Conservation (phyloP, 257 asterid species). For the Nicotiana tabacum region DNA sequence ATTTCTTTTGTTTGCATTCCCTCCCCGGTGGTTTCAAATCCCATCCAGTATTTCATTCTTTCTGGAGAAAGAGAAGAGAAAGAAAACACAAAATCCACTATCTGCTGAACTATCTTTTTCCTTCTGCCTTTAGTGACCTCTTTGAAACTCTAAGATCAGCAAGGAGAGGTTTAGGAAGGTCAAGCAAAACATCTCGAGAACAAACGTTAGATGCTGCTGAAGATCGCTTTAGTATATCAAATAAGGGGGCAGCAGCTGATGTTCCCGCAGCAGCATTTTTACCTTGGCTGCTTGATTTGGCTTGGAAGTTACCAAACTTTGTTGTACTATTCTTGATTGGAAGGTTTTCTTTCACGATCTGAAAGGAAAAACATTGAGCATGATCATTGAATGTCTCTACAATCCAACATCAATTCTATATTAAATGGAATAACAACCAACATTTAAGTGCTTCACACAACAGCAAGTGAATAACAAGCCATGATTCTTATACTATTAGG, state of each 20-base stretch:
- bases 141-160: constrained; percentile 55
- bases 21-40: neutral
- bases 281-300: constrained; percentile 20
- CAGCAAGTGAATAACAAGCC: neutral
- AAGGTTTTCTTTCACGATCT: constrained; percentile 24
- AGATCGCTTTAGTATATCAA: constrained; percentile 64
- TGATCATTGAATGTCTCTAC: neutral
- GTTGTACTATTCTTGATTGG: constrained; percentile 13
- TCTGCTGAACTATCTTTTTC: constrained; percentile 24
- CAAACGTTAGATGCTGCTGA: constrained; percentile 29
- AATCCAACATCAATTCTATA: neutral
- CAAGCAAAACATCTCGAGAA: constrained; percentile 33
- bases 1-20: neutral
- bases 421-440: neutral
- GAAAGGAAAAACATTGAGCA: constrained; percentile 6
- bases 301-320: constrained; percentile 19
- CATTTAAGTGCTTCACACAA: neutral
- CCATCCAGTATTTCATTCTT: neutral
- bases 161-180: constrained; percentile 48
- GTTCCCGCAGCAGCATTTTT: constrained; percentile 10
- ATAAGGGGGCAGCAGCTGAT: constrained; percentile 33
- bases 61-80: neutral
- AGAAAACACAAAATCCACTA: neutral
- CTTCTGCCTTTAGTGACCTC: constrained; percentile 38
- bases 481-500: neutral